phyloP scores from a whole-genome alignment of 1,139 yeast species.

The Suhomyces choctaworum region DNA sequence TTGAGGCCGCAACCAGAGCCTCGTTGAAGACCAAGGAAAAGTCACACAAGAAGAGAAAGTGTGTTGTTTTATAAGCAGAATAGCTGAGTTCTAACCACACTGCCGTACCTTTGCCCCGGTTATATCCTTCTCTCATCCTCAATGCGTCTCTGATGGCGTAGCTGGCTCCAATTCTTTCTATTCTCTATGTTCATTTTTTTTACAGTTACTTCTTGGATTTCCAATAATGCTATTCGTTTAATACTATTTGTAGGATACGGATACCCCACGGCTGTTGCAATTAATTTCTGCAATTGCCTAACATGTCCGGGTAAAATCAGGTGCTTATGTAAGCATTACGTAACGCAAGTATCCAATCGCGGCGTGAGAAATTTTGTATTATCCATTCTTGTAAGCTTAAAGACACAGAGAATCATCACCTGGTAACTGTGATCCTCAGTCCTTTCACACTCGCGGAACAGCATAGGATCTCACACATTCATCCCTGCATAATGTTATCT shows the following conservation, averaged over 20 bases:
- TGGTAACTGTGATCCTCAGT: not conserved
- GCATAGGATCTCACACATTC: not conserved
- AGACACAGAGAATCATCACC: not conserved
- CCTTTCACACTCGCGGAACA: not conserved
- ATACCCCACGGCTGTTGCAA: not conserved
- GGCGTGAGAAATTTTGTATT: slow-evolving; percentile 12
- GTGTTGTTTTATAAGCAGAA: slow-evolving; percentile 53
- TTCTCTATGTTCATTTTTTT: slow-evolving; percentile 10
- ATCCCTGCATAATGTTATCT: slow-evolving; percentile 14
- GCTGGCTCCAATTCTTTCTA: slow-evolving; percentile 11
- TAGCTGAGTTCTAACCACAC: no score
- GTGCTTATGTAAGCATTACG: slow-evolving; percentile 8
- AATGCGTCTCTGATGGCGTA: no score
- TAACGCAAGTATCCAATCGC: slow-evolving; percentile 15
- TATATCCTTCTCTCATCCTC: no score
- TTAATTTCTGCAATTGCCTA: no score
- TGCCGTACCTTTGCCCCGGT: not conserved
- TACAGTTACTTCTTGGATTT: slow-evolving; percentile 11
- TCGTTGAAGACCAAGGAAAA: slow-evolving; percentile 67
- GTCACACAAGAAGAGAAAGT: slow-evolving; percentile 55
- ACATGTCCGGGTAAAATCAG: no score
- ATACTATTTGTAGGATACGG: slow-evolving; percentile 2
- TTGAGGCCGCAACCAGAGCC: slow-evolving; percentile 91
- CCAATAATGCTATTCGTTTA: slow-evolving; percentile 14
- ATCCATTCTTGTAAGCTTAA: slow-evolving; percentile 1